Base-by-base conservation (phyloP, 345 rosid genomes). In the Raphanus raphanistrum region DNA sequence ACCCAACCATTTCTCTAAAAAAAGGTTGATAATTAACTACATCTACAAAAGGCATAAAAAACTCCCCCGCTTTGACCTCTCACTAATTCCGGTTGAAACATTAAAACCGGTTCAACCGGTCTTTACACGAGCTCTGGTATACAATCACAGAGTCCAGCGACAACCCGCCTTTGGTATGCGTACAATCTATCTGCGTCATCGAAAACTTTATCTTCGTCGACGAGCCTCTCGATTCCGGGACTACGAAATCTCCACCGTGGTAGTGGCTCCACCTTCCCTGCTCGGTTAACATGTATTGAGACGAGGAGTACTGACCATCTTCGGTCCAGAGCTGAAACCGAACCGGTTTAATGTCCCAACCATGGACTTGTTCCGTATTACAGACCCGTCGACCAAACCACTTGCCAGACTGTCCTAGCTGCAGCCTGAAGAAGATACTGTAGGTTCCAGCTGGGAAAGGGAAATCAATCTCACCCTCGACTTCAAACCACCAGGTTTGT, bases 401-500 rank as follows among this genome's bases (percentile, higher is more conserved):
- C 71, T 73, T 89, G 8, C 82, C 63, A 0, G 90, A 63, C 25
- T 80, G 81, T 3, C 99, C 99, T 67, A 96, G 41, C 48, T 89
- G 94, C 66, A 96, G 84, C 84, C 98, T 85, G 90, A 96, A 91
- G 78, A 83, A 91, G 55, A 93, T 72, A 73, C 97, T 88, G 62
- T 96, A 93, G 29, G 86, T 85, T 21, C 99, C 98, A 0, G 81
- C 78, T 0, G 98, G 99, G 69, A 93, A 86, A 0, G 97, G 95
- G 73, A 96, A 93, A 77, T 96, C 97, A 15, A 96, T 82, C 77
- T 90, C 92, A 0, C 99, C 97, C n/a, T 86, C 80, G 4, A 90
- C 96, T 83, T 96, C 97, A 69, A 93, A 87, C 99, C 99, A 96
- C 99, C 99, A 96, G 55, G 79, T 93, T 84, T 93, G 99, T 82